phyloP scores from a whole-genome alignment of 139 green algal species.

The Microglena sp. region DNA sequence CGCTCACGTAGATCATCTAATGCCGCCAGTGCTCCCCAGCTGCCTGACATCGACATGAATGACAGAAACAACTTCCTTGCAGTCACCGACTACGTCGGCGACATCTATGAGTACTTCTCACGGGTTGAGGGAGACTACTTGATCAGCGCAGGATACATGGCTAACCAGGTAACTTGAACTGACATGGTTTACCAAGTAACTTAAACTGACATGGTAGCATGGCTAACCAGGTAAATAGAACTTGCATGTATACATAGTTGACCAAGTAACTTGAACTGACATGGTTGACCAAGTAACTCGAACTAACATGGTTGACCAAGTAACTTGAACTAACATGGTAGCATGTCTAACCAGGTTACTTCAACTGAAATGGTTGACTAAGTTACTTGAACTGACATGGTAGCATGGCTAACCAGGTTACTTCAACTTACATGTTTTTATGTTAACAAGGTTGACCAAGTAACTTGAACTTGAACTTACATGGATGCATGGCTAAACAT shows the following conservation, averaged over 20 bases:
- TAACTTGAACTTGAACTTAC: too few species aligned
- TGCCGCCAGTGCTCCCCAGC: slow-evolving; percentile 27
- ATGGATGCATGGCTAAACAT: too few species aligned
- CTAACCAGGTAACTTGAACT: slow-evolving; percentile 4
- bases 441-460: too few species aligned
- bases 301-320: too few species aligned
- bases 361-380: background rate
- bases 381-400: too few species aligned
- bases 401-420: slow-evolving; percentile 54
- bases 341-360: slow-evolving; percentile 46
- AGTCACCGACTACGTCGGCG: slow-evolving; percentile 75
- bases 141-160: slow-evolving; percentile 61
- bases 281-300: too few species aligned
- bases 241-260: slow-evolving; percentile 75
- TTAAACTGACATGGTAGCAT: too few species aligned
- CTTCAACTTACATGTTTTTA: background rate
- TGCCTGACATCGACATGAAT: slow-evolving; percentile 78
- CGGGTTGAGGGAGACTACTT: slow-evolving; percentile 54
- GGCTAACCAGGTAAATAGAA: too few species aligned
- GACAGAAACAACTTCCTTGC: slow-evolving; percentile 62
- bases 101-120: slow-evolving; percentile 90
- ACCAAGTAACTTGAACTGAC: slow-evolving; percentile 2
- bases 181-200: too few species aligned
- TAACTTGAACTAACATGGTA: too few species aligned
- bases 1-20: too few species aligned